phyloP scores from a whole-genome alignment of 1,139 yeast genomes.

The Scheffersomyces segobiensis region DNA sequence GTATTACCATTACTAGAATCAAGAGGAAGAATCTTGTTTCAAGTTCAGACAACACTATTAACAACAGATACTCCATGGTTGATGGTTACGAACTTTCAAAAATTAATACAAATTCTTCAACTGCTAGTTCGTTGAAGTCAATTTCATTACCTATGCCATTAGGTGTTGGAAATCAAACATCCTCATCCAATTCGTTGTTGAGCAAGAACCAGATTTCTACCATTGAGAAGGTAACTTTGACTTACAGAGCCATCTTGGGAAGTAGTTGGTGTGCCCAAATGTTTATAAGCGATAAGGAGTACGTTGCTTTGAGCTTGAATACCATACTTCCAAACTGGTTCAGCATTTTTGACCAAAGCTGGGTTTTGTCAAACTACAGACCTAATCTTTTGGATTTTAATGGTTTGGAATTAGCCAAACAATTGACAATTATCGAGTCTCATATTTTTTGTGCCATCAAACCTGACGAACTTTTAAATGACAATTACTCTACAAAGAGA shows the following conservation, averaged over 20 bases:
- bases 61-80: conserved; percentile 44
- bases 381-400: conserved; percentile 68
- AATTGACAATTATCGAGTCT: conserved; percentile 78
- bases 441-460: conserved; percentile 65
- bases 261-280: conserved; percentile 47
- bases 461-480: conserved; percentile 74
- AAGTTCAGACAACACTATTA: conserved; percentile 20
- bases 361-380: conserved; percentile 48
- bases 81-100: conserved; percentile 53
- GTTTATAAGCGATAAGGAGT: conserved; percentile 27
- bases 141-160: conserved; percentile 44
- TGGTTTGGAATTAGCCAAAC: conserved; percentile 82
- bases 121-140: conserved; percentile 37
- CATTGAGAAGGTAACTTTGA: conserved; percentile 46
- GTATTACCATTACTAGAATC: conserved; percentile 36
- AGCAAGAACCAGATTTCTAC: conserved; percentile 39
- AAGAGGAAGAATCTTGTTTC: conserved; percentile 23
- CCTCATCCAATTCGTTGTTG: conserved; percentile 39
- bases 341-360: conserved; percentile 42
- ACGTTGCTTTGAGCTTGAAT: conserved; percentile 28
- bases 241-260: conserved; percentile 52
- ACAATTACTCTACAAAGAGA: conserved; percentile 67
- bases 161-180: conserved; percentile 44
- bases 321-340: conserved; percentile 39
- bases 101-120: conserved; percentile 46